Evolutionary conservation across 139 green algal genomes (phyloP).

Genomic region (Coelastrella sp.): DNA sequence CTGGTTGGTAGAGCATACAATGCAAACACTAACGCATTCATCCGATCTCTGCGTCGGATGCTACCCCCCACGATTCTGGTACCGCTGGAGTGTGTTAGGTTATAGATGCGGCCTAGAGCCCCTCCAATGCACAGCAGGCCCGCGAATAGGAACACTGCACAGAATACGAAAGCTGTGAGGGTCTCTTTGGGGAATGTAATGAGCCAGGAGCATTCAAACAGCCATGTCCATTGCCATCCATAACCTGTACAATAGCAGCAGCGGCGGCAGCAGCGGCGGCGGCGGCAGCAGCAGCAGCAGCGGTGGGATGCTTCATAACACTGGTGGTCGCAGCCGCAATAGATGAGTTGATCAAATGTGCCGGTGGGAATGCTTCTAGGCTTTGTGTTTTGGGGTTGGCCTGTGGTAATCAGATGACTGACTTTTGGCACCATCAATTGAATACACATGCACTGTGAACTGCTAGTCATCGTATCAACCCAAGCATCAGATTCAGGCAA

Average conservation of each 20-base stretch:
- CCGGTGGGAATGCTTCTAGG: too few relatives aligned
- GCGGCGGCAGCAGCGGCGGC: too few relatives aligned
- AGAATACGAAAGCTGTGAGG: slow-evolving; percentile 56
- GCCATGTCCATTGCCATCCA: slow-evolving; percentile 69
- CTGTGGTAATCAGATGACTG: too few relatives aligned
- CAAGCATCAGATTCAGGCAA: too few relatives aligned
- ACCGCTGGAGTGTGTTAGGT: neutral
- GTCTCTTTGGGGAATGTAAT: slow-evolving; percentile 65
- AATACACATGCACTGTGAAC: too few relatives aligned
- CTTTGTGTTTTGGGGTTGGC: too few relatives aligned
- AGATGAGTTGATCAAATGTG: too few relatives aligned
- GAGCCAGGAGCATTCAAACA: slow-evolving; percentile 69
- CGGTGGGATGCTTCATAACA: too few relatives aligned
- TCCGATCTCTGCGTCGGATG: slow-evolving; percentile 33
- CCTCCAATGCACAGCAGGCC: neutral
- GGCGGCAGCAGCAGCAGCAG: too few relatives aligned
- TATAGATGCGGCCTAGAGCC: neutral
- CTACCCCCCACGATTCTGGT: neutral
- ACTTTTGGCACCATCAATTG: too few relatives aligned
- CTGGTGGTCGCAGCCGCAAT: too few relatives aligned
- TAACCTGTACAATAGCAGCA: neutral
- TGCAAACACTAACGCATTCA: slow-evolving; percentile 54
- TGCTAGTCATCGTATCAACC: too few relatives aligned
- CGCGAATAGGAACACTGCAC: slow-evolving; percentile 55
- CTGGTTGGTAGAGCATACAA: slow-evolving; percentile 69